Percentiles rank a stretch among this genome's conserved stretches.
These are phyloP conservation scores for Septoria linicola DNA, from an alignment of 2,329 filamentous ascomycete genomes.

Conservation along the genomic window DNA sequence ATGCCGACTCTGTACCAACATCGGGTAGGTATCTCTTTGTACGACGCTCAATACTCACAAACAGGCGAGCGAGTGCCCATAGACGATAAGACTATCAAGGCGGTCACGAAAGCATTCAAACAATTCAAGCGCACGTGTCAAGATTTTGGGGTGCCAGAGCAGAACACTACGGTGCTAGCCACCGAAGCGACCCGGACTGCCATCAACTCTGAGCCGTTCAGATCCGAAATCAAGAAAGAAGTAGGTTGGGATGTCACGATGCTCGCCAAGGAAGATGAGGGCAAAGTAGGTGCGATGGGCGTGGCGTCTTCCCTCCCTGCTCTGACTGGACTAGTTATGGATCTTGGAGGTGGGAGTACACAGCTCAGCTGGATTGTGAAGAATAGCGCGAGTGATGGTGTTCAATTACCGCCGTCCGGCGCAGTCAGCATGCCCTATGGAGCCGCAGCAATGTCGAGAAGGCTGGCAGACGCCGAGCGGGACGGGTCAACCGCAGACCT, in stretches of 20 bases:
- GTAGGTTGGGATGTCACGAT: constrained; percentile 71
- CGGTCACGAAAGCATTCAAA: constrained; percentile 65
- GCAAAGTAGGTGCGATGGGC: constrained; percentile 77
- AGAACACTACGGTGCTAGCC: constrained; percentile 73
- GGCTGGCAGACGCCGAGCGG: constrained; percentile 49
- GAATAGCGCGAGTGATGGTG: constrained; percentile 49
- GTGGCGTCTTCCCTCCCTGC: constrained; percentile 70
- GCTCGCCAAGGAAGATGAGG: constrained; percentile 77
- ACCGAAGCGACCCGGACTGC: constrained; percentile 87
- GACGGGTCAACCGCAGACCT: constrained; percentile 44
- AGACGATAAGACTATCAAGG: constrained; percentile 57
- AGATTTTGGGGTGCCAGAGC: constrained; percentile 64
- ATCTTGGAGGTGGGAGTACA: constrained; percentile 73
- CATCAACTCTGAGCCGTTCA: constrained; percentile 68
- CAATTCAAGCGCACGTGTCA: constrained; percentile 71
- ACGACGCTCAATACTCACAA: constrained; percentile 65
- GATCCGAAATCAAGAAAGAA: constrained; percentile 59
- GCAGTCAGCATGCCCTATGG: constrained; percentile 69
- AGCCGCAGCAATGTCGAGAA: constrained; percentile 63
- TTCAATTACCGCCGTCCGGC: constrained; percentile 54
- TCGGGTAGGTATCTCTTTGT: constrained; percentile 78
- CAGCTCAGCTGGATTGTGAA: constrained; percentile 65
- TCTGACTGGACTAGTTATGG: constrained; percentile 79
- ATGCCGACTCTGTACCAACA: constrained; percentile 76
- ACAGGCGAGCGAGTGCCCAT: constrained; percentile 53